phyloP scores from a whole-genome alignment of 805 yeast species.

The Kodamaea kaohsiungensis region DNA sequence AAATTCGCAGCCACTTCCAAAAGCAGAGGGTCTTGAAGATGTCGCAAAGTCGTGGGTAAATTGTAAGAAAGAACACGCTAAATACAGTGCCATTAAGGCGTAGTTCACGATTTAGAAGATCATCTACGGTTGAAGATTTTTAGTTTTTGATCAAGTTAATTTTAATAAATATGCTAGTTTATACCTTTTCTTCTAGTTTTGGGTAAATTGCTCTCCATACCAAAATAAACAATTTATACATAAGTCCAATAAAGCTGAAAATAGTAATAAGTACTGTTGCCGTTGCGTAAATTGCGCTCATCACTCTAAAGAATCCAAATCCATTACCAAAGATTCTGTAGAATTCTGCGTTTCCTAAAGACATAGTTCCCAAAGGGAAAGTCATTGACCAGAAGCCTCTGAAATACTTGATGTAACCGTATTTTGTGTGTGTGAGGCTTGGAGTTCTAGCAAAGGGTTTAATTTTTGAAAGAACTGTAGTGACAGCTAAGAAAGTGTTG shows the following conservation, averaged over 20 bases:
- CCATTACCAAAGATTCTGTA: slow-evolving; percentile 31
- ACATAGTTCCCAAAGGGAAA: slow-evolving; percentile 82
- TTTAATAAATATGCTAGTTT: background rate
- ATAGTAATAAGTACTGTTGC: slow-evolving; percentile 46
- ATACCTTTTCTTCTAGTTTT: background rate
- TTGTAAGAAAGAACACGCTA: no score
- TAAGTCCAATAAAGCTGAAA: slow-evolving; percentile 33
- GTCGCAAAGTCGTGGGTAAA: no score
- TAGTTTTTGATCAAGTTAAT: no score
- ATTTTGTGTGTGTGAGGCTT: slow-evolving; percentile 20
- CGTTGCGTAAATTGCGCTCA: slow-evolving; percentile 62
- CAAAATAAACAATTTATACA: slow-evolving; percentile 15
- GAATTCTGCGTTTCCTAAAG: slow-evolving; percentile 57
- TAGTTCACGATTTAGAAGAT: no score
- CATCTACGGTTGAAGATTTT: no score
- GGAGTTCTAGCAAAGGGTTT: slow-evolving; percentile 34
- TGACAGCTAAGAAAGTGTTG: slow-evolving; percentile 38
- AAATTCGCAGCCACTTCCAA: no score
- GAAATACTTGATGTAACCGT: slow-evolving; percentile 23
- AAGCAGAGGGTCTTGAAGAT: no score
- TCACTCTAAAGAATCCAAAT: slow-evolving; percentile 57
- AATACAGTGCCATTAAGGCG: no score
- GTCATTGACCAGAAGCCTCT: slow-evolving; percentile 72
- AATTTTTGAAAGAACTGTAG: slow-evolving; percentile 45
- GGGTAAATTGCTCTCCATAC: background rate